These are phyloP conservation scores for Fusarium dlaminii DNA, from an alignment of 2,329 filamentous ascomycete species.

Conservation along the genomic window DNA sequence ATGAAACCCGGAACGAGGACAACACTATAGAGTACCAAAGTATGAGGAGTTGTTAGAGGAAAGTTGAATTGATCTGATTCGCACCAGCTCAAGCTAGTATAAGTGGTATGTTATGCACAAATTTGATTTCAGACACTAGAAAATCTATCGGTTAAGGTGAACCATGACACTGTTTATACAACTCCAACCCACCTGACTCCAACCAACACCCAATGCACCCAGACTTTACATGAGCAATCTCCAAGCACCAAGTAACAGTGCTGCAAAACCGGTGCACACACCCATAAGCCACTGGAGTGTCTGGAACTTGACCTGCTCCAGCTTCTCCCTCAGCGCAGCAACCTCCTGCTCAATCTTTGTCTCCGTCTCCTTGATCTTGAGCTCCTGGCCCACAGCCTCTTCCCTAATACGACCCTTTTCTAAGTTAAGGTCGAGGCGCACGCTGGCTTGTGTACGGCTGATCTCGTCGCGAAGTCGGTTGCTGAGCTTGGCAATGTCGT, in stretches of 20 bases:
- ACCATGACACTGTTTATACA: constrained; percentile 18
- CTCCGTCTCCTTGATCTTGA: constrained; percentile 99
- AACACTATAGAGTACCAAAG: not conserved
- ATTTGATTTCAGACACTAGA: constrained; percentile 25
- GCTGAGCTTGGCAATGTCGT: constrained; percentile 94
- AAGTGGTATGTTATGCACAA: not conserved
- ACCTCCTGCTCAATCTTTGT: constrained; percentile 98
- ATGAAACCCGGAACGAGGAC: not conserved
- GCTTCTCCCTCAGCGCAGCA: constrained; percentile 85
- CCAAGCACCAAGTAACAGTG: constrained; percentile 75
- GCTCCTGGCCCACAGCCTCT: constrained; percentile 94
- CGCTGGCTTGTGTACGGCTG: constrained; percentile 90
- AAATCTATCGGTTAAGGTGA: constrained; percentile 38
- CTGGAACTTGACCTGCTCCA: constrained; percentile 98
- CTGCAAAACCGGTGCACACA: constrained; percentile 75
- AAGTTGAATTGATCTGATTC: not conserved
- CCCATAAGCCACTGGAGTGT: constrained; percentile 98
- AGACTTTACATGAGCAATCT: constrained; percentile 68
- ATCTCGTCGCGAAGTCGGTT: constrained; percentile 92
- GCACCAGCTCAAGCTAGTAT: not conserved
- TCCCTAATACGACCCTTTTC: constrained; percentile 97
- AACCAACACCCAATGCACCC: not conserved
- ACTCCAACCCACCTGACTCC: not conserved
- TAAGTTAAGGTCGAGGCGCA: constrained; percentile 90
- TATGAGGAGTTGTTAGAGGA: not conserved